phyloP scores from a whole-genome alignment of 305 asterid genomes.

The Fraxinus velutina region DNA sequence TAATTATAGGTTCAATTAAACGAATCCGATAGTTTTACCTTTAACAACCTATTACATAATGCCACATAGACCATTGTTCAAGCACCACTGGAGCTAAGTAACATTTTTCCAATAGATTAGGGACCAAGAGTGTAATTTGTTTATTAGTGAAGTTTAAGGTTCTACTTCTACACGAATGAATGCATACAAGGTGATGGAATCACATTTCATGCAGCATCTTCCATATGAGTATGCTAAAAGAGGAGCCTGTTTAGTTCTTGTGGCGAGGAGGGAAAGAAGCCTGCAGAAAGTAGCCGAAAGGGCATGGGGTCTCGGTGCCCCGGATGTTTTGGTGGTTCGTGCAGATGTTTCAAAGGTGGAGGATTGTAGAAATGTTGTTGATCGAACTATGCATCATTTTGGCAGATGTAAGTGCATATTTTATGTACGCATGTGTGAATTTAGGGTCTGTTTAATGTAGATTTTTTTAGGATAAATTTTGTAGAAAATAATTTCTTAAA shows the following conservation, averaged over 20 bases:
- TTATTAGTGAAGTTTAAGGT: neutral
- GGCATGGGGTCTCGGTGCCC: slow-evolving; percentile 58
- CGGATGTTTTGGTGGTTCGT: slow-evolving; percentile 46
- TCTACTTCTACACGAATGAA: neutral
- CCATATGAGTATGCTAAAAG: slow-evolving; percentile 76
- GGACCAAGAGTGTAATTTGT: neutral
- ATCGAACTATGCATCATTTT: slow-evolving; percentile 63
- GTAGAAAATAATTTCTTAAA: neutral
- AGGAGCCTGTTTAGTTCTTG: slow-evolving; percentile 73
- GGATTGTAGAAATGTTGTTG: slow-evolving; percentile 61
- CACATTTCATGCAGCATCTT: slow-evolving; percentile 5
- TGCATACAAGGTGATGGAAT: neutral
- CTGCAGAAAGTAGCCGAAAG: slow-evolving; percentile 59
- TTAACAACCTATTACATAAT: neutral
- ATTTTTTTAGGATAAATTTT: neutral
- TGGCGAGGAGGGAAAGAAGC: slow-evolving; percentile 62
- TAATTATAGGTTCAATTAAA: neutral
- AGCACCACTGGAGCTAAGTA: neutral
- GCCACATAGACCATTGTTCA: neutral
- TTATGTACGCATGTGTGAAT: neutral
- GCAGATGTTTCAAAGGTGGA: slow-evolving; percentile 59
- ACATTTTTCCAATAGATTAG: neutral
- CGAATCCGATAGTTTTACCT: neutral
- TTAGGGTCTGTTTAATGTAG: neutral
- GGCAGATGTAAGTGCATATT: slow-evolving; percentile 43